Evolutionary conservation across 495 filamentous ascomycete genomes (phyloP).

Genomic region (Aspergillus ostianus): DNA sequence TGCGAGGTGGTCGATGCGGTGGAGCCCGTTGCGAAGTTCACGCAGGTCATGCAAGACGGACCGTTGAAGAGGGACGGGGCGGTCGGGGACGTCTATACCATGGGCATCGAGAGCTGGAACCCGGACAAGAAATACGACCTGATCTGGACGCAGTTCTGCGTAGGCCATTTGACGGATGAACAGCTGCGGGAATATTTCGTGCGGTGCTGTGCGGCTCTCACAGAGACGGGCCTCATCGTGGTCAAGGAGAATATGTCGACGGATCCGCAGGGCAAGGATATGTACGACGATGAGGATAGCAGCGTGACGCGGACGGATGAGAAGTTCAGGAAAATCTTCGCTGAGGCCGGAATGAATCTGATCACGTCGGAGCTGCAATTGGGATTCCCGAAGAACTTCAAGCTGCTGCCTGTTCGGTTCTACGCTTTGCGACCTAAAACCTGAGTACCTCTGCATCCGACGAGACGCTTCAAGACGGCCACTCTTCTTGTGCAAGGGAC

Average conservation of each 20-base stretch:
- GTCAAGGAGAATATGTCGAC: conserved; percentile 87
- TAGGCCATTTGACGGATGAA: conserved; percentile 82
- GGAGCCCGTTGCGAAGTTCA: conserved; percentile 57
- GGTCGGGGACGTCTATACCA: conserved; percentile 65
- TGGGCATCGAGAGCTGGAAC: conserved; percentile 73
- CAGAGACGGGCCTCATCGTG: conserved; percentile 57
- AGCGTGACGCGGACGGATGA: conserved; percentile 75
- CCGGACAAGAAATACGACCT: conserved; percentile 56
- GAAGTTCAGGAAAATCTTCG: conserved; percentile 69
- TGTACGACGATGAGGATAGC: conserved; percentile 76
- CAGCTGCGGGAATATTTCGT: conserved; percentile 68
- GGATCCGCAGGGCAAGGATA: conserved; percentile 51
- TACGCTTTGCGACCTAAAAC: conserved; percentile 58
- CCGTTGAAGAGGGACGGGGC: conserved; percentile 29
- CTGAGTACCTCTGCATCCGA: not conserved
- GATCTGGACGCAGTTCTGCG: conserved; percentile 84
- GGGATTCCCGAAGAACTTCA: conserved; percentile 63
- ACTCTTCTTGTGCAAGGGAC: not conserved
- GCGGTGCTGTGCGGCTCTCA: conserved; percentile 57
- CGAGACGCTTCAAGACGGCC: not conserved
- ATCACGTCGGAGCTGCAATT: conserved; percentile 72
- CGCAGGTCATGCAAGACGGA: conserved; percentile 31
- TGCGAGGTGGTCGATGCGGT: conserved; percentile 57
- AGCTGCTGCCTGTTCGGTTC: conserved; percentile 66
- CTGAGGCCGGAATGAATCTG: conserved; percentile 63